Conservation (phyloP, 163 green algal species). For the Chlamydomonas reinhardtii region DNA sequence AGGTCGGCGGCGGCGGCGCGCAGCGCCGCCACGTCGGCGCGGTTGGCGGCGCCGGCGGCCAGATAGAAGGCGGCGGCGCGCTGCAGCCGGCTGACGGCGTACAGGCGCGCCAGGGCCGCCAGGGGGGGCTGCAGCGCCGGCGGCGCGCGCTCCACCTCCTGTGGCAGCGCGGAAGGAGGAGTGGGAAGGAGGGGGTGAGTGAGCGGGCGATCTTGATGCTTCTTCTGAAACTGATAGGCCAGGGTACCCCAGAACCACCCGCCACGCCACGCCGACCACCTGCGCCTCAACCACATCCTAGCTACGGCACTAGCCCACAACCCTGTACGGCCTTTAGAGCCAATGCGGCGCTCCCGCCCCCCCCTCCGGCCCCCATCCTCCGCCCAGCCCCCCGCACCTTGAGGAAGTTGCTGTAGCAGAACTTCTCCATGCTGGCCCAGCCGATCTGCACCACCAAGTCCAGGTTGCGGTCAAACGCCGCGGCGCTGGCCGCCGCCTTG, state of each 20-base stretch:
- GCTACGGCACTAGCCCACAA: too few species aligned
- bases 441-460: conserved; percentile 83
- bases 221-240: too few species aligned
- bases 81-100: conserved; percentile 80
- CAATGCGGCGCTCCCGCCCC: too few species aligned
- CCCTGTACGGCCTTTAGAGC: too few species aligned
- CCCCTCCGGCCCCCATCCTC: too few species aligned
- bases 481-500: conserved; percentile 55
- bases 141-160: conserved; percentile 45
- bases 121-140: conserved; percentile 59
- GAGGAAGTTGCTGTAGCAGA: conserved; percentile 70
- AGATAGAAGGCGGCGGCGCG: conserved; percentile 72
- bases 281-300: too few species aligned
- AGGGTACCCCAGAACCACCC: too few species aligned
- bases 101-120: conserved; percentile 70
- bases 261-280: too few species aligned
- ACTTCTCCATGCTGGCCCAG: conserved; percentile 83
- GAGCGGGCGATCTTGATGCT: too few species aligned
- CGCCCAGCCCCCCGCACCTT: conserved; percentile 26
- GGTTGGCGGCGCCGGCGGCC: conserved; percentile 50
- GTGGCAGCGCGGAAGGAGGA: not conserved
- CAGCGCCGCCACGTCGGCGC: conserved; percentile 65
- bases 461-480: conserved; percentile 79
- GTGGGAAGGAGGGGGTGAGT: too few species aligned
- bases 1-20: conserved; percentile 66